Percentiles rank a stretch among this genome's conserved stretches.
Evolutionary conservation across 2,329 filamentous ascomycete genomes (phyloP).

Genomic region (Aspergillus ustus): DNA sequence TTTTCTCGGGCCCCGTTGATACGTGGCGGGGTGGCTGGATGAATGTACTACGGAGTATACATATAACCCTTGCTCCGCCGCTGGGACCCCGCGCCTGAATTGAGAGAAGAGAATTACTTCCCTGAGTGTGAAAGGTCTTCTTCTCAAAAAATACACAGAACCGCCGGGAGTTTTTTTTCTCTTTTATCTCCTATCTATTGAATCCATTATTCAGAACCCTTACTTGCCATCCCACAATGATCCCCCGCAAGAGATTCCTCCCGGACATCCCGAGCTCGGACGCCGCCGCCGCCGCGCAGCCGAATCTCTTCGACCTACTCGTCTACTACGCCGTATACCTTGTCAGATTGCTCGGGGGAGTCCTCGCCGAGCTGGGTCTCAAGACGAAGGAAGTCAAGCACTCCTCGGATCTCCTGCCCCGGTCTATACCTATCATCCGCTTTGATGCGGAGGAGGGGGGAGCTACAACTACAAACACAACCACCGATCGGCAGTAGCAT

Average conservation of each 20-base stretch:
- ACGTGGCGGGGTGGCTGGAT: no score
- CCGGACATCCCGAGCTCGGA: not conserved
- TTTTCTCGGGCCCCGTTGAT: no score
- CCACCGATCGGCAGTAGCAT: not conserved
- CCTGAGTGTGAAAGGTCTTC: no score
- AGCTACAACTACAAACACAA: not conserved
- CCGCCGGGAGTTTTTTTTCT: not conserved
- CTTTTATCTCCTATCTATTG: no score
- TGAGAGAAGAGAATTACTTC: no score
- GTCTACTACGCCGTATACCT: slow-evolving; percentile 2
- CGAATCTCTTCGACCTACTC: not conserved
- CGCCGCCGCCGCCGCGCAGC: not conserved
- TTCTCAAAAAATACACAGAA: not conserved
- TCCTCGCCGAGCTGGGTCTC: not conserved
- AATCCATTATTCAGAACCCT: no score
- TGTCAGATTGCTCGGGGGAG: not conserved
- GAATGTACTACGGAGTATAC: no score
- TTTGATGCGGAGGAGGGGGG: not conserved
- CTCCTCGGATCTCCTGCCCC: not conserved
- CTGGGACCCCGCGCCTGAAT: no score
- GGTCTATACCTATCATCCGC: not conserved
- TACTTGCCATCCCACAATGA: no score
- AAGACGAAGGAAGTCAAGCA: not conserved
- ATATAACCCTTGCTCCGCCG: no score
- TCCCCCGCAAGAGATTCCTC: not conserved